Evolutionary conservation across 1,284 basidiomycete species (phyloP), one percentile per base, ranked within the genome.

Genomic region (Austroboletus olivaceoglutinosus): DNA sequence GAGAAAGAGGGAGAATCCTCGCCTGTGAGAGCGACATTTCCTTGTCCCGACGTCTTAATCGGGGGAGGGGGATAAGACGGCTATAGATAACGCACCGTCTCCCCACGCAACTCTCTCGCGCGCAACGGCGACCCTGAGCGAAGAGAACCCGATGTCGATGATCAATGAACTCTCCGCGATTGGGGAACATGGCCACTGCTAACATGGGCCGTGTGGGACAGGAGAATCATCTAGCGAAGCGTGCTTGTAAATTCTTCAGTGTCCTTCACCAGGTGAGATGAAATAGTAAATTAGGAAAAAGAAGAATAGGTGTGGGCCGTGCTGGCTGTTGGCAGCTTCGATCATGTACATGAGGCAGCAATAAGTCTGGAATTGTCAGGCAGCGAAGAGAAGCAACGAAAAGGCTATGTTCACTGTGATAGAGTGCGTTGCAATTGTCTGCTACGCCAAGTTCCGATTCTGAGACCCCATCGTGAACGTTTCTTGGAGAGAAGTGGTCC

Each of bases 211-310:
- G 30, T 50, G 51, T 60, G 51, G 47, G 51, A 55, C 36, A 18
- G 50, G 60, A 29, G 58, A 57, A 61, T 61, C 60, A 5, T 29
- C 47, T 41, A 25, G 13, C 43, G 50, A 65, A 59, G 40, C 18
- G 53, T 56, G 43, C 60, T 62, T 61, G 48, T 48, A 58, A 36
- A 58, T 57, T 38, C 21, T 10, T 47, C 13, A 36, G 34, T 21
- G n/a, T 39, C 45, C 49, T 59, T 41, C 23, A 25, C 47, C 52
- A 31, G 38, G 51, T 10, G n/a, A 47, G 46, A 52, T 43, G 38
- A 44, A 39, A 16, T 22, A n/a, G 27, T 23, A 15, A 45, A 31
- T 42, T 31, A 33, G 43, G 51, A 39, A 47, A 36, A 45, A 34
- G 39, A 57, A 58, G 49, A 33, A 23, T 25, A 15, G 21, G 40